Conservation (phyloP, 768 basidiomycete species). For the Rhodocollybia butyracea region DNA sequence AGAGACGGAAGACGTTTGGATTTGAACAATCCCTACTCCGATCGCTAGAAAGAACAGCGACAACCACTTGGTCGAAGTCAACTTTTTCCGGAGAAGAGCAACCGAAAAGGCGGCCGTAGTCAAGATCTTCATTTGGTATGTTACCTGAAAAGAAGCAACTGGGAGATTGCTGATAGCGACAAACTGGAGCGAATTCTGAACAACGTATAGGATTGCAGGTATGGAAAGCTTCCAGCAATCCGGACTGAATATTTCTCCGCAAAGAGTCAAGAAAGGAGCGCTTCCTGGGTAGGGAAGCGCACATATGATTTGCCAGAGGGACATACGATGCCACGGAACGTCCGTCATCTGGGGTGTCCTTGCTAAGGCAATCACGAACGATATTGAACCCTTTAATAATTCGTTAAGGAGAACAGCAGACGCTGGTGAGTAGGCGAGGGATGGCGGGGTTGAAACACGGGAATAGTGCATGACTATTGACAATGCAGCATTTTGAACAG, state of each 20-base stretch:
- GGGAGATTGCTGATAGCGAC: constrained; percentile 94
- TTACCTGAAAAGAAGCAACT: constrained; percentile 96
- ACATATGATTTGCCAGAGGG: constrained; percentile 32
- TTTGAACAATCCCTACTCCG: constrained; percentile 93
- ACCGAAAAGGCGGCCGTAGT: constrained; percentile 95
- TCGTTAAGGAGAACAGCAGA: constrained; percentile 94
- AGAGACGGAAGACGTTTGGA: constrained; percentile 58
- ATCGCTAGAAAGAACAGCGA: constrained; percentile 84
- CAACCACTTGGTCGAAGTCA: constrained; percentile 79
- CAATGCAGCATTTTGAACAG: constrained; percentile 91
- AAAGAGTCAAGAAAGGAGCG: constrained; percentile 51
- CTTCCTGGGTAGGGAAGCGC: constrained; percentile 43
- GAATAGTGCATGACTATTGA: constrained; percentile 99
- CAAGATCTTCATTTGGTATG: constrained; percentile 98
- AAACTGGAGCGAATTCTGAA: constrained; percentile 97
- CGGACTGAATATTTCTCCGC: constrained; percentile 74
- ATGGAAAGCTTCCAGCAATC: constrained; percentile 99
- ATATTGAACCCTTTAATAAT: constrained; percentile 90
- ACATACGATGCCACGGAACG: constrained; percentile 37
- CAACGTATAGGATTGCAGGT: constrained; percentile 90
- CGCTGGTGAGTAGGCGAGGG: constrained; percentile 87
- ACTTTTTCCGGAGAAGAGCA: constrained; percentile 69
- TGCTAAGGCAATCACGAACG: constrained; percentile 78
- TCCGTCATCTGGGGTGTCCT: constrained; percentile 43
- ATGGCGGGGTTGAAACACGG: constrained; percentile 77